A percentile compares a stretch with the other conserved stretches of the same genome.
Conservation (phyloP, 352 stramenopile genomes). For the Phytophthora nicotianae region DNA sequence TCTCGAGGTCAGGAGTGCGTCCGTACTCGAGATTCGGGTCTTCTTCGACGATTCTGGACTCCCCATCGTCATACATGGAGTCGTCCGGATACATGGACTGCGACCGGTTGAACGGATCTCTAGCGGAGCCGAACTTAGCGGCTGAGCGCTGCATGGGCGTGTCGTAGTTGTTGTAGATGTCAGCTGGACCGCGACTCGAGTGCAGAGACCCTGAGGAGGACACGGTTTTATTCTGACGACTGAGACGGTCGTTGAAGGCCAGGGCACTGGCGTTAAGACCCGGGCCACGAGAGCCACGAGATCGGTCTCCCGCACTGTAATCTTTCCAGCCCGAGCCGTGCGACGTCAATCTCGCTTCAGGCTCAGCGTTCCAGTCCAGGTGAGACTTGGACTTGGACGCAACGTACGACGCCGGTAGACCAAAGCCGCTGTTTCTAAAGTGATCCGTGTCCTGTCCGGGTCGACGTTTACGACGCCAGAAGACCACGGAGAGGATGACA, state of each 20-base stretch:
- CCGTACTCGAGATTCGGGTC: constrained; percentile 50
- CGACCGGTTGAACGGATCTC: constrained; percentile 32
- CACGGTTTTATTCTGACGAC: constrained; percentile 63
- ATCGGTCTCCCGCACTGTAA: constrained; percentile 44
- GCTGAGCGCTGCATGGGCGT: constrained; percentile 42
- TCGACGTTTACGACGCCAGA: constrained; percentile 55
- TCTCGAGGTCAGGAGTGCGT: constrained; percentile 46
- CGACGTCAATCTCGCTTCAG: constrained; percentile 29
- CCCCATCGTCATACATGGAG: constrained; percentile 38
- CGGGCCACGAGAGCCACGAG: constrained; percentile 47
- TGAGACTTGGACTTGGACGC: constrained; percentile 61
- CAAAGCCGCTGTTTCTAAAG: constrained; percentile 66
- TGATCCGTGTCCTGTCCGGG: constrained; percentile 51
- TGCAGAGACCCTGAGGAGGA: constrained; percentile 65
- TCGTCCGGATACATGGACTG: constrained; percentile 44
- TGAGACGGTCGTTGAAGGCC: constrained; percentile 62
- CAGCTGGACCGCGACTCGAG: constrained; percentile 35
- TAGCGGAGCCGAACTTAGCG: constrained; percentile 26
- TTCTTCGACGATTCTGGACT: constrained; percentile 41
- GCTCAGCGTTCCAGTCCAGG: constrained; percentile 71
- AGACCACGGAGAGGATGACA: constrained; percentile 61
- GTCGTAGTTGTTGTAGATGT: constrained; percentile 48
- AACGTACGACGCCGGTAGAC: constrained; percentile 41
- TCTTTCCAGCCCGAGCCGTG: constrained; percentile 51
- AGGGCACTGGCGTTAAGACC: constrained; percentile 66